Base-by-base conservation (phyloP, 768 basidiomycete species). In the Suillus fuscotomentosus region DNA sequence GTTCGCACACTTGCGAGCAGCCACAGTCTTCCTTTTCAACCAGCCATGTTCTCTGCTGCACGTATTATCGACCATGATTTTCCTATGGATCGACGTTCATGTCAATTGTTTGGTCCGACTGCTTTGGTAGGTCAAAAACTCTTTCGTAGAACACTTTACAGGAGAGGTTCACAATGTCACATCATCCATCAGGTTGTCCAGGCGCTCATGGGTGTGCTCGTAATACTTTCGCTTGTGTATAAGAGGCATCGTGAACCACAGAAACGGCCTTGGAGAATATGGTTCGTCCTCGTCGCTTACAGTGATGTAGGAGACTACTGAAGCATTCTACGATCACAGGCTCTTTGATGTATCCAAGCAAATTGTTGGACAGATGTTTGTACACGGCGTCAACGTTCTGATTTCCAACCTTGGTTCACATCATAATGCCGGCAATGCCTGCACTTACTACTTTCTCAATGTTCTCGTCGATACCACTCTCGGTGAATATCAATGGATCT, bases 271-370 rank as follows among this genome's bases (percentile, higher is more conserved):
- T 99, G 97, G 97, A 82, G 84, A 69, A 97, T 97, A 78, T 99
- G 97, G 94, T 91, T 69, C 64, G 86, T 60, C 41, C 11, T 10
- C 31, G 48, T 57, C 47, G 22, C 15, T 34, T 20, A 27, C 50
- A 31, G 11, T 57, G 48, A 45, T 55, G 15, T 43, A 56, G 69
- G 53, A 70, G 60, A 63, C 22, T 27, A 31, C 47, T 59, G 17
- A 56, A 68, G 47, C 43, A 39, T 36, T 45, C 34, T 61, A 60
- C 17, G 4, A 60, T 42, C 22, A 57, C 38, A 94, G 92, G 94
- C 73, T 91, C n/a, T 95, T 92, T 74, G 95, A 97, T 70, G 91
- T 97, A 5, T 90, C 89, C 3, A 97, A 97, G 75, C 96, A 98
- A 80, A 79, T 97, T 61, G 83, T 91, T 15, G 97, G 93, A 54